phyloP scores from a whole-genome alignment of 169 alveolate species.

The Plasmodium malariae region DNA sequence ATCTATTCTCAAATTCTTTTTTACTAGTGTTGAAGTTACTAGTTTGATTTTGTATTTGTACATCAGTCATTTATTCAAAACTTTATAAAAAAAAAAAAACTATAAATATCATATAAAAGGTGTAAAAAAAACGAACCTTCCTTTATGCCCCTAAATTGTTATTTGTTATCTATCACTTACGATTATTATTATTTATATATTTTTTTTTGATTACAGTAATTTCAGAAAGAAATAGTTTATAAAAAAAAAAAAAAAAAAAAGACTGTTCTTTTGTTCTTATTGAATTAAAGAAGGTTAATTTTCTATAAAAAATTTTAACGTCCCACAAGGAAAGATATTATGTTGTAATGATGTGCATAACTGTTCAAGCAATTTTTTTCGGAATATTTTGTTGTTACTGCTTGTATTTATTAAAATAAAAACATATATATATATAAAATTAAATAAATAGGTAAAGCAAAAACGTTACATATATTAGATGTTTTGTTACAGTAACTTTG shows the following conservation, averaged over 20 bases:
- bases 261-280: constrained; percentile 15
- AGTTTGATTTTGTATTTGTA: constrained; percentile 74
- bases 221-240: neutral
- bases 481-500: constrained; percentile 1
- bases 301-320: constrained; percentile 26
- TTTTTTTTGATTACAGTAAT: constrained; percentile 3
- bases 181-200: neutral
- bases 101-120: constrained; percentile 23
- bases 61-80: constrained; percentile 70
- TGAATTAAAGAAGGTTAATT: constrained; percentile 16
- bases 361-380: constrained; percentile 8
- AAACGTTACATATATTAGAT: constrained; percentile 11
- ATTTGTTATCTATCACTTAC: constrained; percentile 4
- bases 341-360: constrained; percentile 12
- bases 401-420: constrained; percentile 24
- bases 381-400: constrained; percentile 18
- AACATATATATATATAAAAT: neutral
- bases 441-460: neutral
- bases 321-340: constrained; percentile 5
- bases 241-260: constrained; percentile 38
- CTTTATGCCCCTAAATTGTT: constrained; percentile 8
- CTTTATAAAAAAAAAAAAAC: constrained; percentile 3
- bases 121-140: constrained; percentile 21
- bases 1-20: constrained; percentile 62
- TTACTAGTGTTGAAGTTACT: constrained; percentile 64